A percentile compares a stretch with the other conserved stretches of the same genome.
Evolutionary conservation across 1,139 yeast genomes (phyloP).

Genomic region (Zhuliangozyma parablackwelliae): DNA sequence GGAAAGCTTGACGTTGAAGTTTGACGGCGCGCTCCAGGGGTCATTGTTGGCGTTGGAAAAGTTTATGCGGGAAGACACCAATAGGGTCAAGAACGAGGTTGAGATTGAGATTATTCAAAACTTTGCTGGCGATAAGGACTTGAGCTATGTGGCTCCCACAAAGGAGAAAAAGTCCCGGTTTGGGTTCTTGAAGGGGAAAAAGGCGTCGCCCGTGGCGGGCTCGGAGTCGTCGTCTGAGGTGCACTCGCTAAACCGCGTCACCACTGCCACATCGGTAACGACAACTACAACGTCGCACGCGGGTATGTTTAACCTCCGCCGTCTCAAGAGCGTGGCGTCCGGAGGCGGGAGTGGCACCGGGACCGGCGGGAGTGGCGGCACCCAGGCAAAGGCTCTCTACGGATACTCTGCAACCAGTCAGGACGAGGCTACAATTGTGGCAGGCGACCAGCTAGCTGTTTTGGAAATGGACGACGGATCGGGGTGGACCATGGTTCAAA

Average conservation of each 20-base stretch:
- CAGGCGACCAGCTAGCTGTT: constrained; percentile 61
- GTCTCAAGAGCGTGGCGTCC: constrained; percentile 23
- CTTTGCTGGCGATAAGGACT: constrained; percentile 74
- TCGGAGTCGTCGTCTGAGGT: constrained; percentile 16
- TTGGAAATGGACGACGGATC: constrained; percentile 77
- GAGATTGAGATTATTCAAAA: constrained; percentile 86
- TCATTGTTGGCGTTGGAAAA: constrained; percentile 55
- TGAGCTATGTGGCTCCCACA: constrained; percentile 45
- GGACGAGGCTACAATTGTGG: constrained; percentile 64
- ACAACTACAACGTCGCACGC: constrained; percentile 20
- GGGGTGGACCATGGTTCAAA: constrained; percentile 78
- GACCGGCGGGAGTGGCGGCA: constrained; percentile 13
- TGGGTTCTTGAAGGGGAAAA: constrained; percentile 31
- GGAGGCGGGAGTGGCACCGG: constrained; percentile 11
- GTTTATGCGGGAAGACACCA: constrained; percentile 71
- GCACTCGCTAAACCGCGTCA: constrained; percentile 31
- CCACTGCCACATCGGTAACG: constrained; percentile 15
- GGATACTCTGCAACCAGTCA: constrained; percentile 65
- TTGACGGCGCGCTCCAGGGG: constrained; percentile 52
- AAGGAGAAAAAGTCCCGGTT: constrained; percentile 49
- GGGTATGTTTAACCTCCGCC: constrained; percentile 37
- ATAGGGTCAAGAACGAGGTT: constrained; percentile 72
- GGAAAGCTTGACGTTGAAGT: constrained; percentile 36
- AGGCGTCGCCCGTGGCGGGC: constrained; percentile 7
- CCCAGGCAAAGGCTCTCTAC: constrained; percentile 55